Base-by-base conservation (phyloP, 116 monocot species). In the Iris pallida region DNA sequence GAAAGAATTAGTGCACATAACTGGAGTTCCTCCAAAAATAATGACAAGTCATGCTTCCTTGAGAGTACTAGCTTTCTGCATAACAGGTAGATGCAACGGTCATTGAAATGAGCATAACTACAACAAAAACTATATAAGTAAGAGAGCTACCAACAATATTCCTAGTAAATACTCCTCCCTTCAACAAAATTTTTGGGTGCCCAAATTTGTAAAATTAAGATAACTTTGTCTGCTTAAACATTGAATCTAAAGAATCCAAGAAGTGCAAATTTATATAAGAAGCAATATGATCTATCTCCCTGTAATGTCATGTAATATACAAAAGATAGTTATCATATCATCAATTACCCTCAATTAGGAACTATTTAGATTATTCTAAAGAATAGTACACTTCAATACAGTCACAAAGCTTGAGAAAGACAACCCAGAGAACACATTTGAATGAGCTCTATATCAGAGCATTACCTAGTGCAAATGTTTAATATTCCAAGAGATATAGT, bases 1-100 rank as follows among this genome's bases (percentile, higher is more conserved):
- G 88, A 88, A 67, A 92, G 92, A 75, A 92, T 72, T 16, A 92
- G 76, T 6, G 72, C 30, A n/a, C 74, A 88, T 73, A 92, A 68
- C 10, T 55, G 66, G 51, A 92, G 70, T 62, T 92, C 92, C 42
- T 78, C 76, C 72, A 79, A 53, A 80, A 85, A 71, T 17, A 79
- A 30, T 53, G 73, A 73, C 17, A 79, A 16, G 10, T 81, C 54
- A 60, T 49, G 53, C 45, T 85, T 74, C 48, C 66, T 78, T 55
- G 73, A 79, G 19, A 92, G 74, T 41, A 85, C 78, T 48, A 83
- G 55, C 81, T 88, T 92, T 84, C 90, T 91, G 81, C 59, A 71
- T 4, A n/a, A 83, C 20, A 74, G 48, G 70, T 47, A 61, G 15
- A 57, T 64, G 64, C 45, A 18, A 64, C 47, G 8, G 47, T 64